Conservation (phyloP, 768 basidiomycete genomes). For the Leccinum ochraceum region DNA sequence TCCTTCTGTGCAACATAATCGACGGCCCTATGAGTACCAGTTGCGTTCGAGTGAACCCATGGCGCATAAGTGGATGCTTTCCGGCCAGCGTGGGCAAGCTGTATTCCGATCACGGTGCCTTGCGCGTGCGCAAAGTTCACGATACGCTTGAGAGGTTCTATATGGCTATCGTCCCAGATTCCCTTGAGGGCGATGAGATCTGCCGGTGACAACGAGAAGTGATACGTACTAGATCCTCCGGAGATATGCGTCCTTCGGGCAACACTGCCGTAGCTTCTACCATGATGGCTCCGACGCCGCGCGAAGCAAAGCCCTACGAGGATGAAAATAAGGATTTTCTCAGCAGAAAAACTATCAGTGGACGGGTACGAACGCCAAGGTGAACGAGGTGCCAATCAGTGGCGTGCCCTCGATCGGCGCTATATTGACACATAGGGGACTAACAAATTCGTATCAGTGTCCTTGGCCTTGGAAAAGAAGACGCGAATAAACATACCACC, state of each 20-base stretch:
- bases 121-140: conserved; percentile 75
- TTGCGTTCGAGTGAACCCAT: conserved; percentile 52
- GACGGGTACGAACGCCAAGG: conserved; percentile 48
- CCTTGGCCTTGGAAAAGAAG: not conserved
- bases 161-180: conserved; percentile 77
- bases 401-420: conserved; percentile 67
- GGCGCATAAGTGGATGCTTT: conserved; percentile 74
- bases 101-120: conserved; percentile 71
- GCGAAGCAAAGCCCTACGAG: conserved; percentile 58
- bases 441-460: conserved; percentile 20
- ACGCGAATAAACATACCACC: conserved; percentile 40
- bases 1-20: conserved; percentile 43
- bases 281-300: conserved; percentile 69
- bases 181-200: conserved; percentile 38
- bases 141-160: conserved; percentile 65
- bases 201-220: not conserved
- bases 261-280: conserved; percentile 76
- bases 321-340: not conserved
- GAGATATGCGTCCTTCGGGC: conserved; percentile 76
- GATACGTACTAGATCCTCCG: conserved; percentile 63
- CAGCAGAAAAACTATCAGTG: not conserved
- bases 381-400: conserved; percentile 87
- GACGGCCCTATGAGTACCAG: conserved; percentile 32
- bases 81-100: conserved; percentile 72
- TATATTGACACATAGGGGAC: conserved; percentile 87